phyloP scores from a whole-genome alignment of 2,329 filamentous ascomycete genomes.

The Rachicladosporium sp. region DNA sequence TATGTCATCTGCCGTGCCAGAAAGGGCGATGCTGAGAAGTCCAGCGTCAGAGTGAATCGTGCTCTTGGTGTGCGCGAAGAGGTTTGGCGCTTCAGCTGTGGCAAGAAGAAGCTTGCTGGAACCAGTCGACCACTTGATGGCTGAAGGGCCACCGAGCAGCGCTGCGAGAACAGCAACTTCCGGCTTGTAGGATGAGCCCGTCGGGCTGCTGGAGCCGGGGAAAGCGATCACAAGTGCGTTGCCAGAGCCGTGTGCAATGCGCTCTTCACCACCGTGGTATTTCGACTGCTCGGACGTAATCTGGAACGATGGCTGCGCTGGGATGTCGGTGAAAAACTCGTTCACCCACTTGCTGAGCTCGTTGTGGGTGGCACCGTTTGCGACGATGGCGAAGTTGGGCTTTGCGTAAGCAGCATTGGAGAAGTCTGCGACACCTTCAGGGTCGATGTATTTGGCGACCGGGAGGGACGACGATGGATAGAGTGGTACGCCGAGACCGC shows the following conservation, averaged over 20 bases:
- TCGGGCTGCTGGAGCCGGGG: conserved; percentile 71
- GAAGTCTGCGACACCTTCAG: conserved; percentile 61
- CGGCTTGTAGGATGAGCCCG: conserved; percentile 66
- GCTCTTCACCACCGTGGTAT: conserved; percentile 93
- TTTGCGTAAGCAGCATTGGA: conserved; percentile 73
- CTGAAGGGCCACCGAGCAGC: conserved; percentile 79
- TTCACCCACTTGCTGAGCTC: conserved; percentile 80
- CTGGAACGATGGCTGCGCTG: conserved; percentile 38
- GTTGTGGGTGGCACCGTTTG: conserved; percentile 68
- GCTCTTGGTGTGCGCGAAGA: conserved; percentile 62
- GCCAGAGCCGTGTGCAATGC: conserved; percentile 61
- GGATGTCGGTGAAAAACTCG: conserved; percentile 74
- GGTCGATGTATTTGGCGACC: conserved; percentile 67
- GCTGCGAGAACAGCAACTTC: conserved; percentile 78
- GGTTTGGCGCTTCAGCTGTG: conserved; percentile 51
- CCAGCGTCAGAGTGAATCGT: conserved; percentile 87
- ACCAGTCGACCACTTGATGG: conserved; percentile 89
- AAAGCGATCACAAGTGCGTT: conserved; percentile 86
- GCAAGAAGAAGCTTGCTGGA: conserved; percentile 85
- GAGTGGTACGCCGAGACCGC: conserved; percentile 70
- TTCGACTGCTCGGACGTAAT: conserved; percentile 56
- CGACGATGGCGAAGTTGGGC: conserved; percentile 81
- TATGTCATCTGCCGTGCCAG: conserved; percentile 61
- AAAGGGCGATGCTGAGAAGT: conserved; percentile 71
- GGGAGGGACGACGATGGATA: conserved; percentile 61